These are phyloP conservation scores for Apiotrichum veenhuisii DNA, from an alignment of 1,284 basidiomycete species.

Conservation along the genomic window DNA sequence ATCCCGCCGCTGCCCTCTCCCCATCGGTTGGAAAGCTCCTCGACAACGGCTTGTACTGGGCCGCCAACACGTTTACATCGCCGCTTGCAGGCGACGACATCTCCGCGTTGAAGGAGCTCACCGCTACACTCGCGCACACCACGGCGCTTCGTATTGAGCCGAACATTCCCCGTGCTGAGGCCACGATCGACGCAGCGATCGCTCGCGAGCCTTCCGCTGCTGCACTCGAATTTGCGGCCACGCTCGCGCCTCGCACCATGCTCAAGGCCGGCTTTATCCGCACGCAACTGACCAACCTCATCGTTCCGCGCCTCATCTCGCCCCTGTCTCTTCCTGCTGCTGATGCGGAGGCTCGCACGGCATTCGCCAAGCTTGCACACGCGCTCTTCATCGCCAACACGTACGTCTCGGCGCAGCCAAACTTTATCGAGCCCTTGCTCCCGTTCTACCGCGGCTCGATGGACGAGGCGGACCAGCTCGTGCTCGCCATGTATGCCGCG, in stretches of 20 bases:
- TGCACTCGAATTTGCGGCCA: conserved; percentile 55
- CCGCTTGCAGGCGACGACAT: conserved; percentile 14
- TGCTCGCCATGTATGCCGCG: conserved; percentile 70
- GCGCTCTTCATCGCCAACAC: conserved; percentile 70
- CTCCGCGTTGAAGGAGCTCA: conserved; percentile 4
- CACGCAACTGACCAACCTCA: conserved; percentile 35
- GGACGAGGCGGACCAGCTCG: conserved; percentile 59
- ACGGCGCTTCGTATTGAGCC: conserved; percentile 37
- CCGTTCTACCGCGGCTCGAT: conserved; percentile 70
- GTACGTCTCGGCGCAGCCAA: conserved; percentile 73
- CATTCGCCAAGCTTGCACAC: conserved; percentile 59
- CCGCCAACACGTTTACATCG: conserved; percentile 22
- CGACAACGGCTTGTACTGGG: conserved; percentile 24
- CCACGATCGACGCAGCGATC: conserved; percentile 63
- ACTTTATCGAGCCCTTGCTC: conserved; percentile 71
- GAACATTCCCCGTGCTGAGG: conserved; percentile 66
- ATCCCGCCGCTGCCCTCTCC: neutral
- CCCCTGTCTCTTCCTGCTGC: conserved; percentile 54
- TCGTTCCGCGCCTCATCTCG: conserved; percentile 52
- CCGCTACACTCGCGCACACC: conserved; percentile 6
- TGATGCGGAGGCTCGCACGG: conserved; percentile 59
- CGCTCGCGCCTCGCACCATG: conserved; percentile 48
- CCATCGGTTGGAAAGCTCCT: conserved; percentile 16
- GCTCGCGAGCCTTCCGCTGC: conserved; percentile 58
- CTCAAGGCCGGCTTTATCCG: conserved; percentile 56